Evolutionary conservation across 225 moss, liverwort and hornwort genomes (phyloP).

Genomic region (Pleurozium schreberi): DNA sequence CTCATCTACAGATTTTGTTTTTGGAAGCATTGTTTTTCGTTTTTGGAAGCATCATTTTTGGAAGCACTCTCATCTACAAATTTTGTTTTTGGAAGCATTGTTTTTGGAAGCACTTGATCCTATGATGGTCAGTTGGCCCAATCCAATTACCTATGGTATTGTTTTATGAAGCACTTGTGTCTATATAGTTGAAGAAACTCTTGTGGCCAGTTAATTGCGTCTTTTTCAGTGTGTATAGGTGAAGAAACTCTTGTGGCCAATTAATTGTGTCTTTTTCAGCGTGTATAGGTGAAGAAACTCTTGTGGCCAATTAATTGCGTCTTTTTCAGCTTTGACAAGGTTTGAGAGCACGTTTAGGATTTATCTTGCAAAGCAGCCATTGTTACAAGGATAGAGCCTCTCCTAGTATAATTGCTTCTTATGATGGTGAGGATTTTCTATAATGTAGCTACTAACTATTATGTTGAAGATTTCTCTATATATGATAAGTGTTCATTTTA

Average conservation of each 20-base stretch:
- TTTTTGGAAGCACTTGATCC: too few species aligned
- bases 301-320: not conserved
- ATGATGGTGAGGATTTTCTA: not conserved
- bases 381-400: not conserved
- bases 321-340: not conserved
- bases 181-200: not conserved
- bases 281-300: not conserved
- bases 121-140: not conserved
- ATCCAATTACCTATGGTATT: not conserved
- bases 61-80: too few species aligned
- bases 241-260: not conserved
- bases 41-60: too few species aligned
- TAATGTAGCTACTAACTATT: too few species aligned
- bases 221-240: not conserved
- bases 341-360: not conserved
- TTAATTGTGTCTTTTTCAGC: not conserved
- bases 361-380: not conserved
- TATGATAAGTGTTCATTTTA: too few species aligned
- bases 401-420: not conserved
- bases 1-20: too few species aligned
- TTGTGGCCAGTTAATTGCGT: not conserved
- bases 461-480: too few species aligned
- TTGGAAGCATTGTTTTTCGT: too few species aligned
- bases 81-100: too few species aligned
- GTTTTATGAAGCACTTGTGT: not conserved